These are phyloP conservation scores for Mycotypha africana DNA, from an alignment of 371 early-diverging fungal genomes.

Conservation along the genomic window DNA sequence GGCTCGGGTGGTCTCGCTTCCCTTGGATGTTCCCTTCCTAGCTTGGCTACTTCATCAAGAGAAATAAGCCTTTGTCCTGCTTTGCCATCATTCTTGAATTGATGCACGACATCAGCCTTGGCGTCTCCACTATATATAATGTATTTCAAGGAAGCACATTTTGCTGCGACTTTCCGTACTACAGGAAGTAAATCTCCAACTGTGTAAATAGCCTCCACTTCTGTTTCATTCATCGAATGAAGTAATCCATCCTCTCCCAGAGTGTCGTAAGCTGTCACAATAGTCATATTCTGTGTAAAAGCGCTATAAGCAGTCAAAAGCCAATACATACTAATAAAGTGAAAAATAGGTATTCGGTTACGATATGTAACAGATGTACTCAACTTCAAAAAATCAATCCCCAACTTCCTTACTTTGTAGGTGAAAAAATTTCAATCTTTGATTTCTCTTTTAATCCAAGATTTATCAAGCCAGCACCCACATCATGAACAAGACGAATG, in stretches of 20 bases:
- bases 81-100: slow-evolving; percentile 22
- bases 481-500: slow-evolving; percentile 33
- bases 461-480: slow-evolving; percentile 64
- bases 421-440: slow-evolving; percentile 70
- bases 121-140: slow-evolving; percentile 78
- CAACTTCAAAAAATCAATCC: neutral
- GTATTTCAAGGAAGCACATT: slow-evolving; percentile 61
- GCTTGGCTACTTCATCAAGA: slow-evolving; percentile 50
- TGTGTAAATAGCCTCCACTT: slow-evolving; percentile 73
- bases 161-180: slow-evolving; percentile 54
- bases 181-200: slow-evolving; percentile 77
- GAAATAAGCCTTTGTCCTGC: slow-evolving; percentile 18
- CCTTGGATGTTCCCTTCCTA: slow-evolving; percentile 62
- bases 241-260: slow-evolving; percentile 84
- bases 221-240: slow-evolving; percentile 84
- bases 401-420: slow-evolving; percentile 58
- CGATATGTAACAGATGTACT: too few species aligned
- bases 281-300: slow-evolving; percentile 68
- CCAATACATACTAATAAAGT: slow-evolving; percentile 64
- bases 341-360: neutral
- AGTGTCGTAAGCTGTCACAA: slow-evolving; percentile 87
- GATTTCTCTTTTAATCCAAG: slow-evolving; percentile 60
- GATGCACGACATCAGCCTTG: slow-evolving; percentile 38
- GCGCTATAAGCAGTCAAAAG: slow-evolving; percentile 61
- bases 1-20: slow-evolving; percentile 61